Base-by-base conservation (phyloP, 768 basidiomycete genomes). In the Lactarius quietus region DNA sequence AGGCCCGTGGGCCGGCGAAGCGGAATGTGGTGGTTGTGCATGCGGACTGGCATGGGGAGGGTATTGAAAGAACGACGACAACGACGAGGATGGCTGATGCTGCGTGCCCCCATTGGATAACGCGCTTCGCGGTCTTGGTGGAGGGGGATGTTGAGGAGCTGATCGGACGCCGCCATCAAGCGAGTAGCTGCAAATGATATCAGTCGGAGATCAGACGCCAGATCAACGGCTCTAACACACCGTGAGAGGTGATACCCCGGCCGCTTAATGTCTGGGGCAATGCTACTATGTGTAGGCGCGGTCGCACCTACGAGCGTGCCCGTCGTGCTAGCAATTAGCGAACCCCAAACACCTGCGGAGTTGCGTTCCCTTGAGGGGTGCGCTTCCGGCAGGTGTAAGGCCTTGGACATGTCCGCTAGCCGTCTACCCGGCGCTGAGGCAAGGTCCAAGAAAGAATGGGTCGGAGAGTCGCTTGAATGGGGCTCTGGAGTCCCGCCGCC, bases 181-280 rank as follows among this genome's bases (percentile, higher is more conserved):
- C 35, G 74, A 74, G 56, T 75, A 74, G 41, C 72, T 75, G 65
- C n/a, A 53, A 57, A 48, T 6, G 4, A 7, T 23, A 39, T 58
- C 9, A 54, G 36, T 15, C 10, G n/a, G 59, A n/a, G 61, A 6
- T 28, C 23, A 29, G 38, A 31, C 20, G 7, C 48, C 52, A 20
- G n/a, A 20, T 38, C 2, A 60, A 36, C 31, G 6, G 14, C 35
- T 5, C 10, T 17, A n/a, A 63, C 72, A 67, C 76, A 89, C 78
- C 92, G 78, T 3, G 84, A 85, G 10, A 93, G 77, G 58, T 81
- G 80, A 69, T 85, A 92, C 17, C 91, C 90, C 3, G 87, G 80
- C 52, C 82, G 76, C 69, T 83, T 81, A 41, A 88, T 71, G 68
- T 86, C 82, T 1, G 90, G 89, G 8, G 78, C 85, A 70, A 80